phyloP scores from a whole-genome alignment of 805 yeast genomes.

The Candida endomychidarum region DNA sequence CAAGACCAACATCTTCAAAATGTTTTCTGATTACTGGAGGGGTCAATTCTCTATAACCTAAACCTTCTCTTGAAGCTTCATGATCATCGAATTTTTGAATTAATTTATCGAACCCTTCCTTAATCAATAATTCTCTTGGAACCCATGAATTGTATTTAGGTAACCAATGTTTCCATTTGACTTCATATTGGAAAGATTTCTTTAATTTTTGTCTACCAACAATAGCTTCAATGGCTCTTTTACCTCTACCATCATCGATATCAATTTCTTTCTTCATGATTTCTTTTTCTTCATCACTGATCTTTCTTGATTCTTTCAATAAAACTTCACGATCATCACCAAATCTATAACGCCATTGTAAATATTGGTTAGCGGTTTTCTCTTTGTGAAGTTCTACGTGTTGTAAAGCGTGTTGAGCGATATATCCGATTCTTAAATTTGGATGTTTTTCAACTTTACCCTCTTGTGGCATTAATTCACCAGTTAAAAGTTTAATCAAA shows the following conservation, averaged over 20 bases:
- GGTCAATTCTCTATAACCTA: conserved; percentile 52
- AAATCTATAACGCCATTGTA: conserved; percentile 97
- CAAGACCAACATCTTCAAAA: conserved; percentile 95
- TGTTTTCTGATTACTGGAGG: conserved; percentile 95
- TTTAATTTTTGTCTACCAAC: conserved; percentile 97
- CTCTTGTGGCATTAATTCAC: conserved; percentile 78
- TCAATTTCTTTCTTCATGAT: conserved; percentile 78
- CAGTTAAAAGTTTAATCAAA: conserved; percentile 88
- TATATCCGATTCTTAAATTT: conserved; percentile 95
- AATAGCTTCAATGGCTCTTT: conserved; percentile 86
- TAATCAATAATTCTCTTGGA: conserved; percentile 75
- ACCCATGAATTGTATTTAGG: conserved; percentile 96
- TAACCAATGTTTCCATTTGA: conserved; percentile 83
- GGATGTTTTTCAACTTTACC: conserved; percentile 98
- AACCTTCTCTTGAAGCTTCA: conserved; percentile 50
- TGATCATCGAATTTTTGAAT: conserved; percentile 47
- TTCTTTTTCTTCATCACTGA: conserved; percentile 71
- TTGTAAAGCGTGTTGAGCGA: conserved; percentile 97
- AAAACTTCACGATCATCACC: conserved; percentile 98
- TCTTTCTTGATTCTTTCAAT: conserved; percentile 87
- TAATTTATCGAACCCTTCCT: conserved; percentile 52
- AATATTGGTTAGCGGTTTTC: conserved; percentile 94
- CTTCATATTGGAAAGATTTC: conserved; percentile 94
- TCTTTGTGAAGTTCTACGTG: conserved; percentile 97
- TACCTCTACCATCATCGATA: conserved; percentile 82